Evolutionary conservation across 1,139 yeast species (phyloP), one percentile per base, ranked within the genome.

Genomic region (Geotrichum carabidarum): DNA sequence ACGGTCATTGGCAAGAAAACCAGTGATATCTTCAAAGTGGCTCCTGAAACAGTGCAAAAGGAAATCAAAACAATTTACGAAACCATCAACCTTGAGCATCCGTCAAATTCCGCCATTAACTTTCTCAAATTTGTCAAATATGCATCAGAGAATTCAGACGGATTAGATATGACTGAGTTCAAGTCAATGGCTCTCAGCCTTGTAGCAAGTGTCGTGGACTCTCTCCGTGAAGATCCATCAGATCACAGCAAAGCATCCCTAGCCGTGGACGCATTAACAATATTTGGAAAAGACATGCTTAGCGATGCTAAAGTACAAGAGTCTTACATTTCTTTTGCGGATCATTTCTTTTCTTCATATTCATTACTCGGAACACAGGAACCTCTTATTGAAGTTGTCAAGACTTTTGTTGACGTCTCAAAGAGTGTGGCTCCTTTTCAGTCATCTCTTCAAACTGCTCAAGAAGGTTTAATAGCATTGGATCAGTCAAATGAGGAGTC

Each of bases 1-100:
- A 52, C 54, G 48, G 56, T 62, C 34, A 54, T 57, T n/a, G 62
- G 64, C n/a, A 59, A 57, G 52, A 62, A 62, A 51, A 54, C 61
- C 27, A 53, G 58, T 12, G 58, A 58, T 43, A 51, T 60, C 34
- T 48, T 18, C 22, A 42, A 37, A 34, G 36, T 38, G 12, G 35
- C 47, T 14, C 53, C 67, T 5, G 58, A 63, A 14, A 53, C 68
- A 1, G 55, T 58, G 8, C 45, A 62, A 40, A 58, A 57, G 8
- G 53, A 65, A 32, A 57, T 61, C 4, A 40, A 56, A 7, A 56
- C 54, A 14, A 44, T 65, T 41, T 31, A 45, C 12, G 2, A 27
- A 1, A 30, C 46, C 9, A 34, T 51, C 4, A 38, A 51, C n/a
- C 48, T 51, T 14, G 55, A 48, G 31, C 17, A 32, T 15, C 51